Conservation (phyloP, 2,329 filamentous ascomycete species). For the Magnaporthiopsis incrustans region DNA sequence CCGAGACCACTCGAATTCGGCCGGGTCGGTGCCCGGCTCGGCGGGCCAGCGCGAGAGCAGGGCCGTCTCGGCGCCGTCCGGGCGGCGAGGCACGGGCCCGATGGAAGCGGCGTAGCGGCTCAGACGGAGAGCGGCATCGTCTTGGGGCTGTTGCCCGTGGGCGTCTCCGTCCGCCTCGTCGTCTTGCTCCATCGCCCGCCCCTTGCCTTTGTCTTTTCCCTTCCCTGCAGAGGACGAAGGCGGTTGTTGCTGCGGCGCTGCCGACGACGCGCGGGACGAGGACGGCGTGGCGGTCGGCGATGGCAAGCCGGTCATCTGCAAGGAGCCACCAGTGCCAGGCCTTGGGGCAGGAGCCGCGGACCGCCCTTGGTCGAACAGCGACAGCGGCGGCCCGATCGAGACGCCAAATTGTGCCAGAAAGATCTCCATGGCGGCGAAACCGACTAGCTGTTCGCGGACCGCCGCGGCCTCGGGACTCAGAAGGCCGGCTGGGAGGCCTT, state of each 20-base stretch:
- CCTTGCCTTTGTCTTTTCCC: neutral
- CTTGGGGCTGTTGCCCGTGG: neutral
- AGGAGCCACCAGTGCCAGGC: neutral
- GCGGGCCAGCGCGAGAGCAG: slow-evolving; percentile 5
- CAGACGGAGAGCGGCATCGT: slow-evolving; percentile 3
- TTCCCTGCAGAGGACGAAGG: neutral
- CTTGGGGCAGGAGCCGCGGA: too few species aligned
- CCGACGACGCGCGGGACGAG: slow-evolving; percentile 4
- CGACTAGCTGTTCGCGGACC: slow-evolving; percentile 10
- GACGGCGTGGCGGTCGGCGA: slow-evolving; percentile 5
- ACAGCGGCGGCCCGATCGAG: slow-evolving; percentile 9
- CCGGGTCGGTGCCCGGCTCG: slow-evolving; percentile 1
- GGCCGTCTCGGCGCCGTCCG: neutral
- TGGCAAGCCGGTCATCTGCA: neutral
- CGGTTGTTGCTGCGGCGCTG: neutral
- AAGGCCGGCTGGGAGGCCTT: neutral
- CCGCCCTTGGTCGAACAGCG: neutral
- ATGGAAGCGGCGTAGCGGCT: slow-evolving; percentile 5
- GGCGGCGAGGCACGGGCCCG: neutral
- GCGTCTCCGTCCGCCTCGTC: neutral
- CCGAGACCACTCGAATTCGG: slow-evolving; percentile 6
- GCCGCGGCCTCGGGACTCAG: neutral
- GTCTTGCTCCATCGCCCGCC: neutral
- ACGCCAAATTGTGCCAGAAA: slow-evolving; percentile 16
- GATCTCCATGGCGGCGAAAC: slow-evolving; percentile 10